A percentile compares a stretch with the other conserved stretches of the same genome.
These are phyloP conservation scores for Neolentinus lepideus DNA, from an alignment of 1,284 basidiomycete species.

Conservation along the genomic window DNA sequence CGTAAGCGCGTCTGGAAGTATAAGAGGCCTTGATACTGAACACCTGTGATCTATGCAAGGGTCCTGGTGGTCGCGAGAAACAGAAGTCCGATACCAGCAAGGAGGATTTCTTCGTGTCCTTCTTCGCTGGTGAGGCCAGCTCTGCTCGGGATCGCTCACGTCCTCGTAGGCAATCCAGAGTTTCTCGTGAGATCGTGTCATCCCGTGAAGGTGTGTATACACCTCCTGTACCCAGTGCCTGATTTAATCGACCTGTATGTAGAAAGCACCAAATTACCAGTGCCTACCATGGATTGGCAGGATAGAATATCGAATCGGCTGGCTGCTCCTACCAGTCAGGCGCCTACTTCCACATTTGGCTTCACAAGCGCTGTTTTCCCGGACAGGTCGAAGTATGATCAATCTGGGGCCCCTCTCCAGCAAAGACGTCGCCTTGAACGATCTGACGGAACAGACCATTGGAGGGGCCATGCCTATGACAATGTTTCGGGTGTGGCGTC, in stretches of 20 bases:
- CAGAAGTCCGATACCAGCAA: slow-evolving; percentile 46
- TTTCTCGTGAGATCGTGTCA: slow-evolving; percentile 72
- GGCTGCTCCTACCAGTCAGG: slow-evolving; percentile 14
- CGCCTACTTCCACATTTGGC: not conserved
- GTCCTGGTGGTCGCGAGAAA: slow-evolving; percentile 50
- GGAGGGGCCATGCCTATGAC: slow-evolving; percentile 35
- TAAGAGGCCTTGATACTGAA: slow-evolving; percentile 8
- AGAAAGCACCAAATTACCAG: slow-evolving; percentile 55
- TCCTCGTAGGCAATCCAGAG: slow-evolving; percentile 64
- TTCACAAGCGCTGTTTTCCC: slow-evolving; percentile 3
- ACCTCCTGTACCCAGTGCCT: not conserved
- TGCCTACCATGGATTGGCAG: slow-evolving; percentile 73
- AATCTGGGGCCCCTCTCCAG: slow-evolving; percentile 23
- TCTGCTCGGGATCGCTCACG: slow-evolving; percentile 48
- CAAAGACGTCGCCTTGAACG: slow-evolving; percentile 34
- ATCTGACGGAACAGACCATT: slow-evolving; percentile 25
- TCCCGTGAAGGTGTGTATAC: slow-evolving; percentile 44
- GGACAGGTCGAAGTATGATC: slow-evolving; percentile 8
- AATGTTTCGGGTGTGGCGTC: slow-evolving; percentile 10
- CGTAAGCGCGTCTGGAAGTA: slow-evolving; percentile 29
- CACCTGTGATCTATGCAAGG: slow-evolving; percentile 31
- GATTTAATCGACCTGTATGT: slow-evolving; percentile 3
- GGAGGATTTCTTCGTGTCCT: slow-evolving; percentile 66
- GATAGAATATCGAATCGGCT: slow-evolving; percentile 56
- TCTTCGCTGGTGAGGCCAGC: slow-evolving; percentile 49